Evolutionary conservation across 1,139 yeast genomes (phyloP).

Genomic region (Yamadazyma songkhlaensis): DNA sequence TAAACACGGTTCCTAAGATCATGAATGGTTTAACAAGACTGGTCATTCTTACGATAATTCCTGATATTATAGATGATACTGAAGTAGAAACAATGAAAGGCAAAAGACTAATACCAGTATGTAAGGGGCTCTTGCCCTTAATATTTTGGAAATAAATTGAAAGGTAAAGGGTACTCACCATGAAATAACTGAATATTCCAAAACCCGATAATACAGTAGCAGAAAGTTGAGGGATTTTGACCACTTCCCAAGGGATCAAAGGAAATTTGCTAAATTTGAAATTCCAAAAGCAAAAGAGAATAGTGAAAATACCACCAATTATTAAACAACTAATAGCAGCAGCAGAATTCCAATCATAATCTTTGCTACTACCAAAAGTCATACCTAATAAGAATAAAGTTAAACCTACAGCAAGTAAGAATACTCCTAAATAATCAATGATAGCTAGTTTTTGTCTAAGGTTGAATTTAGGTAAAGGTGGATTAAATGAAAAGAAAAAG

Average conservation of each 20-base stretch:
- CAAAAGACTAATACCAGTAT: conserved; percentile 38
- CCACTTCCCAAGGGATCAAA: conserved; percentile 26
- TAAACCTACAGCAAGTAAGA: conserved; percentile 43
- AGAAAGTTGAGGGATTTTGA: conserved; percentile 20
- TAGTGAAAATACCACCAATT: conserved; percentile 35
- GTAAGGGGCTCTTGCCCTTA: conserved; percentile 28
- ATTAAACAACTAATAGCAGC: conserved; percentile 45
- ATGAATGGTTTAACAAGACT: conserved; percentile 30
- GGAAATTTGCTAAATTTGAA: conserved; percentile 24
- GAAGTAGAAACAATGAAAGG: conserved; percentile 37
- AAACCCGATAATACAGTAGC: conserved; percentile 23
- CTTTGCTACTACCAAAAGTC: conserved; percentile 40
- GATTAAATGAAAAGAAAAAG: conserved; percentile 27
- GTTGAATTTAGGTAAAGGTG: conserved; percentile 27
- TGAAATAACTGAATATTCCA: conserved; percentile 24
- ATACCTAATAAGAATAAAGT: conserved; percentile 40
- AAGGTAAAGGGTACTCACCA: conserved; percentile 24
- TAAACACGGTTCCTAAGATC: conserved; percentile 23
- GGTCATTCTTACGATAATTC: conserved; percentile 28
- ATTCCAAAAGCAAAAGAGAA: conserved; percentile 26
- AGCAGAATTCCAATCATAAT: conserved; percentile 50
- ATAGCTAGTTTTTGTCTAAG: conserved; percentile 29
- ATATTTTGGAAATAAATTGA: conserved; percentile 40
- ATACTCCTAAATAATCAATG: conserved; percentile 50
- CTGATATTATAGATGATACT: conserved; percentile 26